A percentile compares a stretch with the other conserved stretches of the same genome.
These are phyloP conservation scores for Nyctanthes arbortristis DNA, from an alignment of 257 asterid genomes.

Conservation along the genomic window DNA sequence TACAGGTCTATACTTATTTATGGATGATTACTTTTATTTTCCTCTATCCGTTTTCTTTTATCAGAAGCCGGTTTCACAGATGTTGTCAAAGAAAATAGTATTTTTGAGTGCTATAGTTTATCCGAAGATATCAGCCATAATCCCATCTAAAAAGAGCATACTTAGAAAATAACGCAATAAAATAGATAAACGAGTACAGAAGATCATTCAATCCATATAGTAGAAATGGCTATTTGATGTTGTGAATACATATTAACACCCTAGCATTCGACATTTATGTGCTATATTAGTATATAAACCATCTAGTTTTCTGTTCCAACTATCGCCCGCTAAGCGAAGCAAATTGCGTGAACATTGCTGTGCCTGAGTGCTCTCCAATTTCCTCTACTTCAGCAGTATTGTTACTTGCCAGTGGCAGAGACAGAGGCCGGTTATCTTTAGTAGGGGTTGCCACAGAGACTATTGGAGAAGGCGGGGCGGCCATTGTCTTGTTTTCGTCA, in stretches of 20 bases:
- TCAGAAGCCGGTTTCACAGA: neutral
- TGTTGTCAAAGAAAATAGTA: neutral
- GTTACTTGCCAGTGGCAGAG: constrained; percentile 25
- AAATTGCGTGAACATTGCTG: constrained; percentile 78
- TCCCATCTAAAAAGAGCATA: neutral
- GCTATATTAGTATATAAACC: neutral
- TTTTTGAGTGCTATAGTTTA: neutral
- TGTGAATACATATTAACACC: neutral
- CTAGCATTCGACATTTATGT: neutral
- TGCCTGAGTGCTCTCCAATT: constrained; percentile 74
- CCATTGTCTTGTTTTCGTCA: neutral
- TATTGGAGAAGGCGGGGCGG: neutral
- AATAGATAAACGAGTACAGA: neutral
- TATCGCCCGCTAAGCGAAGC: constrained; percentile 70
- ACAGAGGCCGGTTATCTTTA: constrained; percentile 27
- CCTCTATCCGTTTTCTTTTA: neutral
- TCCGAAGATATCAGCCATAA: neutral
- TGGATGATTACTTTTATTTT: neutral
- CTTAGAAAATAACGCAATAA: neutral
- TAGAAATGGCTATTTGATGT: neutral
- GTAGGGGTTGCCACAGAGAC: constrained; percentile 1
- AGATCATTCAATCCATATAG: neutral
- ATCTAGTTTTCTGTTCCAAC: neutral
- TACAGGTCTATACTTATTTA: neutral
- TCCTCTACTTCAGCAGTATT: constrained; percentile 42